A percentile compares a stretch with the other conserved stretches of the same genome.
Evolutionary conservation across 169 alveolate species (phyloP).

Genomic region (Sarcocystis neurona): DNA sequence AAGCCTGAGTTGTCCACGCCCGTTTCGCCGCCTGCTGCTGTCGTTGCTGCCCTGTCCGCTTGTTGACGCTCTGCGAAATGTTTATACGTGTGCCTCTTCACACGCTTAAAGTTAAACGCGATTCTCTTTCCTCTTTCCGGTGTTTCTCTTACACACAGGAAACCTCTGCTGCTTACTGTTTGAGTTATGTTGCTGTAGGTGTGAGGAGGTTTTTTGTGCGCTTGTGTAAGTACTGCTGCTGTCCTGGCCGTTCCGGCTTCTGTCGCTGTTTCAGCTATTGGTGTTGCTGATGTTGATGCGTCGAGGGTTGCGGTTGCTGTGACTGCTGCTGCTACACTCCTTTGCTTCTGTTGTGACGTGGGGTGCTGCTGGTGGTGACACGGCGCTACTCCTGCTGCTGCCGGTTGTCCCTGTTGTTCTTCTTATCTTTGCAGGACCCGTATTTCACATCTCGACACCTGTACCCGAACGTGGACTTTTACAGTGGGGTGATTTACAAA

Average conservation of each 20-base stretch:
- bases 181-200: too few species aligned
- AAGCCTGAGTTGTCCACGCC: too few species aligned
- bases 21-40: too few species aligned
- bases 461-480: constrained; percentile 93
- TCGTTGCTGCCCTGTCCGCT: too few species aligned
- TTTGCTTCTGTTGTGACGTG: constrained; percentile 34
- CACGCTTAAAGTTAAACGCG: too few species aligned
- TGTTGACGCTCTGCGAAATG: too few species aligned
- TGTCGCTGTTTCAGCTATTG: neutral
- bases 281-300: neutral
- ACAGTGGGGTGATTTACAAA: constrained; percentile 81
- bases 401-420: neutral
- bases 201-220: too few species aligned
- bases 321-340: neutral
- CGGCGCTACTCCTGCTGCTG: constrained; percentile 33
- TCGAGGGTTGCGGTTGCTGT: neutral
- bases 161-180: too few species aligned
- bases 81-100: too few species aligned
- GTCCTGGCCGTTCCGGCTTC: neutral
- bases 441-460: constrained; percentile 84
- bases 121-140: too few species aligned
- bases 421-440: constrained; percentile 68
- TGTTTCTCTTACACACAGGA: too few species aligned
- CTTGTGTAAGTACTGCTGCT: constrained; percentile 38
- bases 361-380: neutral